Evolutionary conservation across 208 protist genomes (phyloP).

Genomic region (Trypanosoma boissoni): DNA sequence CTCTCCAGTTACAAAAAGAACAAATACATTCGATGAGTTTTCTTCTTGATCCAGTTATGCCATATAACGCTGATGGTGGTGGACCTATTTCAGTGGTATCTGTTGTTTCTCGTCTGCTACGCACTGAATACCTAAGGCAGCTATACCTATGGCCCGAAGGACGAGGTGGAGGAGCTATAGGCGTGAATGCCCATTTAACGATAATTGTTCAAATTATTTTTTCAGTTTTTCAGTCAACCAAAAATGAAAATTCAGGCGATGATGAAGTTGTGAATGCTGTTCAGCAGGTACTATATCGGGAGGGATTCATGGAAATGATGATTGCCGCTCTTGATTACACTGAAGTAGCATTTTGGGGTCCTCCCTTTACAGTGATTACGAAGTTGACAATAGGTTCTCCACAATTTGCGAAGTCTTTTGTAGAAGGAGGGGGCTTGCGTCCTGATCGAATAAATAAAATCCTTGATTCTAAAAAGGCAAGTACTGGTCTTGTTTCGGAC

Average conservation of each 20-base stretch:
- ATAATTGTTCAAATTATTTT: conserved; percentile 77
- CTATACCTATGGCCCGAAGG: conserved; percentile 79
- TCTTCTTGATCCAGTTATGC: conserved; percentile 46
- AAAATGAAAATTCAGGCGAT: conserved; percentile 36
- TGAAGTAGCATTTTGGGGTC: conserved; percentile 76
- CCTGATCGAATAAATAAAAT: conserved; percentile 56
- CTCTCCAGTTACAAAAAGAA: conserved; percentile 62
- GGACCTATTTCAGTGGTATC: conserved; percentile 41
- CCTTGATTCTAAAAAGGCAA: conserved; percentile 75
- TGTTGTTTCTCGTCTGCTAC: conserved; percentile 69
- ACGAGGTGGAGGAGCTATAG: conserved; percentile 72
- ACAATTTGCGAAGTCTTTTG: conserved; percentile 80
- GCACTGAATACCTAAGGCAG: conserved; percentile 71
- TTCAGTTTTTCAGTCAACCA: conserved; percentile 44
- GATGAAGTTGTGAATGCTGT: conserved; percentile 60
- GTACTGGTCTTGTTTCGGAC: conserved; percentile 74
- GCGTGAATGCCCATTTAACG: conserved; percentile 80
- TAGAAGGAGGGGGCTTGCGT: conserved; percentile 85
- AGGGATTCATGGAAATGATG: conserved; percentile 77
- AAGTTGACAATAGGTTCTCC: conserved; percentile 74
- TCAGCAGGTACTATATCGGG: conserved; percentile 70
- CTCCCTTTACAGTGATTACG: conserved; percentile 79
- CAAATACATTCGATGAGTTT: conserved; percentile 46
- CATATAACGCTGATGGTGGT: conserved; percentile 35
- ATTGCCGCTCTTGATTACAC: conserved; percentile 80